Conservation (phyloP, 148 eudicot species). For the Heliamphora exappendiculata region DNA sequence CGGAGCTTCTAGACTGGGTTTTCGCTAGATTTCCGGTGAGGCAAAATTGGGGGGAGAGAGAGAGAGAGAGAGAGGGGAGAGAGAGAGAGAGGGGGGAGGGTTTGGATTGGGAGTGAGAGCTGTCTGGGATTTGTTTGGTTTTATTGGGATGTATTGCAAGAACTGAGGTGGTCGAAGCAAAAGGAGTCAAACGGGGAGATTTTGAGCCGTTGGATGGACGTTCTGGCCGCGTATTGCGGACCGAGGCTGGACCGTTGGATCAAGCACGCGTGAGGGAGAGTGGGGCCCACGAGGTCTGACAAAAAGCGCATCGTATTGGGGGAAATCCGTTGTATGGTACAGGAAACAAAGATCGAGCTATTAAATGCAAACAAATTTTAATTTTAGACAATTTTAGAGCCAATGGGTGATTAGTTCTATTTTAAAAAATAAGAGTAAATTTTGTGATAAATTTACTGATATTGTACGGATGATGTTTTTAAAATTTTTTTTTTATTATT, state of each 20-base stretch:
- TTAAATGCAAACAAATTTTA: no score
- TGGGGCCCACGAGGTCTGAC: constrained; percentile 26
- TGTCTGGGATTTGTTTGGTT: neutral
- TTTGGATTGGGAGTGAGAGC: neutral
- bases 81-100: neutral
- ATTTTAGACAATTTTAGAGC: no score
- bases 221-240: constrained; percentile 22
- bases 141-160: constrained; percentile 9
- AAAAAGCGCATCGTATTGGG: constrained; percentile 16
- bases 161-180: neutral
- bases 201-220: constrained; percentile 33
- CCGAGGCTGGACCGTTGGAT: constrained; percentile 23
- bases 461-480: no score
- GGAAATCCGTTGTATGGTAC: no score
- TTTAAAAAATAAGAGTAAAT: no score
- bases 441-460: no score
- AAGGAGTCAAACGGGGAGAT: constrained; percentile 26
- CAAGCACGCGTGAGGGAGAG: constrained; percentile 34
- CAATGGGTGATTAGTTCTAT: no score
- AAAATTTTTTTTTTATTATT: no score
- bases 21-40: constrained; percentile 2
- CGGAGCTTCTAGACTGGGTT: neutral
- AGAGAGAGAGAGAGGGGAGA: neutral
- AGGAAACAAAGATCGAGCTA: no score
- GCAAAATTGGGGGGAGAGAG: no score